A percentile compares a stretch with the other conserved stretches of the same genome.
phyloP scores from a whole-genome alignment of 257 asterid species.

The Ehretia macrophylla region DNA sequence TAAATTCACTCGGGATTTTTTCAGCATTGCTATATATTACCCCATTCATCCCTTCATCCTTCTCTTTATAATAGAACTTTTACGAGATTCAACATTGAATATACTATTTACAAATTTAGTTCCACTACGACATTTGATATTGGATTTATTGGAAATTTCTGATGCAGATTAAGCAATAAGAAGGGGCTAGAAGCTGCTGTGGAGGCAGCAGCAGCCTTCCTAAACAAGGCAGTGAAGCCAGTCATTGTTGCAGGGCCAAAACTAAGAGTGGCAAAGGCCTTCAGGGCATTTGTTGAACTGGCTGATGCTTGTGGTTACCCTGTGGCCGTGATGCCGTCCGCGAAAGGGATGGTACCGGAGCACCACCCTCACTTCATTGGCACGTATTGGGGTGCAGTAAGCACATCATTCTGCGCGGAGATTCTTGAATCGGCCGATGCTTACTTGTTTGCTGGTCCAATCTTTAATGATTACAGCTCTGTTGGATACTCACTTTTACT shows the following conservation, averaged over 20 bases:
- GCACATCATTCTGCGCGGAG: constrained; percentile 76
- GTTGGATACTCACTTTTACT: constrained; percentile 81
- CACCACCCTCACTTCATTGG: constrained; percentile 72
- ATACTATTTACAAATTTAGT: too few species aligned
- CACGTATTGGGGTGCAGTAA: constrained; percentile 79
- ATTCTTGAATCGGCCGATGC: constrained; percentile 83
- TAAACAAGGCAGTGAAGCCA: constrained; percentile 73
- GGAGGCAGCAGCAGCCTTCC: constrained; percentile 60
- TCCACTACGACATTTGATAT: background rate
- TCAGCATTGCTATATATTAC: too few species aligned
- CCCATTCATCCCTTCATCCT: background rate
- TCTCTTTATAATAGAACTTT: too few species aligned
- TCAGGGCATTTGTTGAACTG: constrained; percentile 46
- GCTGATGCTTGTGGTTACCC: constrained; percentile 70
- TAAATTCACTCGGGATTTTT: too few species aligned
- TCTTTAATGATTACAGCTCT: constrained; percentile 78
- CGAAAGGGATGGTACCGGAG: constrained; percentile 83
- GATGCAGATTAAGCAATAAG: constrained; percentile 59
- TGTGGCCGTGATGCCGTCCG: constrained; percentile 69
- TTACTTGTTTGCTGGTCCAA: constrained; percentile 70
- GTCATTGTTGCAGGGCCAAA: constrained; percentile 84
- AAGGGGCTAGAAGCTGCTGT: constrained; percentile 69
- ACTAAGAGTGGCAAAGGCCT: constrained; percentile 53
- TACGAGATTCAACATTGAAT: too few species aligned
- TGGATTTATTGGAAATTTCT: background rate